phyloP scores from a whole-genome alignment of 78 protist species.

The Diacronema lutheri region DNA sequence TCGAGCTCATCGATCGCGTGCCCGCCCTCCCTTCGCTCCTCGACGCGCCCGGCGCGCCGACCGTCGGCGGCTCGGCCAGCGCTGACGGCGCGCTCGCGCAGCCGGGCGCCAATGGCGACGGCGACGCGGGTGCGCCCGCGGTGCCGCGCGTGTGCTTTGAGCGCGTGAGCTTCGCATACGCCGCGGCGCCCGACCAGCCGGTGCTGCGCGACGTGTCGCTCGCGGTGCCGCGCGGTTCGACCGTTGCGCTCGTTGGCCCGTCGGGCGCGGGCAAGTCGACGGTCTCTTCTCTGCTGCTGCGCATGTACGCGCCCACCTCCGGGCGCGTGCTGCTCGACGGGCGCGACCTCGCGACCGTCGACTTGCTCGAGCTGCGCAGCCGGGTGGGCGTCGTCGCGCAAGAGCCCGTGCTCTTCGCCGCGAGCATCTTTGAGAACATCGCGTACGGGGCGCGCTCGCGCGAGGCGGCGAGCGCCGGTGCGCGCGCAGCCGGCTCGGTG shows the following conservation, averaged over 20 bases:
- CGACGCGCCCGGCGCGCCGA: no score
- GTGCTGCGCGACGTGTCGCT: conserved; percentile 64
- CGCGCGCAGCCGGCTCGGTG: neutral
- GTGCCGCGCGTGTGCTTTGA: no score
- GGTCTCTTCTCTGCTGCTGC: conserved; percentile 65
- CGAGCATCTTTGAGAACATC: conserved; percentile 59
- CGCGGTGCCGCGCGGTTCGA: conserved; percentile 48
- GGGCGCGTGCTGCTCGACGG: conserved; percentile 86
- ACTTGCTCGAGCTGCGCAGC: neutral
- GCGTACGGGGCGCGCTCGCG: conserved; percentile 16
- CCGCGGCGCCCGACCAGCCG: conserved; percentile 51
- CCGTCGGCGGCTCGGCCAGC: no score
- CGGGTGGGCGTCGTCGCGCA: conserved; percentile 75
- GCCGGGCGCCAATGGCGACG: no score
- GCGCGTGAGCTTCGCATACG: conserved; percentile 65
- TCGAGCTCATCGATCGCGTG: conserved; percentile 69
- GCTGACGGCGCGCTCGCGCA: no score
- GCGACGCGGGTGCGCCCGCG: no score
- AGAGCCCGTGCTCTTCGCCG: conserved; percentile 88
- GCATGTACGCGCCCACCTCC: conserved; percentile 66
- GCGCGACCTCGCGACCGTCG: neutral
- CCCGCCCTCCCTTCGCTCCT: conserved; percentile 28
- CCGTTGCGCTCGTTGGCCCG: conserved; percentile 38
- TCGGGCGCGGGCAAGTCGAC: conserved; percentile 76
- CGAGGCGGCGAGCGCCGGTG: neutral